Percentiles rank a stretch among this genome's conserved stretches.
Evolutionary conservation across 2,329 filamentous ascomycete species (phyloP).

Genomic region (Stachybotrys chlorohalonatus): DNA sequence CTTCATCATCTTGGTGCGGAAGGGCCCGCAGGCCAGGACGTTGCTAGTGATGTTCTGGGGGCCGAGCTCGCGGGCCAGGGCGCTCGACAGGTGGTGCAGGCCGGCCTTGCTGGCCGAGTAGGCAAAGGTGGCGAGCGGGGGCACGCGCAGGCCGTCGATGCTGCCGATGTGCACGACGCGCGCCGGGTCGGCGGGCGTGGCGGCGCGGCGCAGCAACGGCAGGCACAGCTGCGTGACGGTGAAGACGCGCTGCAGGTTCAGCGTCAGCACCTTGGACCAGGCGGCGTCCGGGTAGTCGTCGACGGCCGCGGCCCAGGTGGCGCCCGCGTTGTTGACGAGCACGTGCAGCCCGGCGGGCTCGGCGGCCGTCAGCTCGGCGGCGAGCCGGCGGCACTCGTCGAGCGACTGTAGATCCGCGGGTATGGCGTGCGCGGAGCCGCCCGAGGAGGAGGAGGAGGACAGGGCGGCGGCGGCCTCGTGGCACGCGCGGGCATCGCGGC

Average conservation of each 20-base stretch:
- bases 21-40: slow-evolving; percentile 63
- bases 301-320: slow-evolving; percentile 53
- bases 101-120: slow-evolving; percentile 56
- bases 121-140: slow-evolving; percentile 48
- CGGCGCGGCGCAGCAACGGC: slow-evolving; percentile 46
- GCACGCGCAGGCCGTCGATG: slow-evolving; percentile 54
- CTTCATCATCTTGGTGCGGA: slow-evolving; percentile 61
- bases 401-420: slow-evolving; percentile 57
- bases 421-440: slow-evolving; percentile 45
- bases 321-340: slow-evolving; percentile 58
- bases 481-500: slow-evolving; percentile 51
- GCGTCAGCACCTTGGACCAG: slow-evolving; percentile 51
- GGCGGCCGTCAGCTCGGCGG: slow-evolving; percentile 36
- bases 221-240: slow-evolving; percentile 54
- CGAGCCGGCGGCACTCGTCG: slow-evolving; percentile 44
- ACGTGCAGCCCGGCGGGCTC: slow-evolving; percentile 46
- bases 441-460: slow-evolving; percentile 31
- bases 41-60: slow-evolving; percentile 54
- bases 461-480: slow-evolving; percentile 46
- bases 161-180: slow-evolving; percentile 57
- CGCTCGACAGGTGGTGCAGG: slow-evolving; percentile 52
- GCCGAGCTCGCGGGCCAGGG: slow-evolving; percentile 51
- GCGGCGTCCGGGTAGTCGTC: slow-evolving; percentile 49
- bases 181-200: slow-evolving; percentile 32
- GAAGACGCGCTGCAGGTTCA: slow-evolving; percentile 62